Base-by-base conservation (phyloP, 2,329 filamentous ascomycete species). In the Monosporascus sp. region DNA sequence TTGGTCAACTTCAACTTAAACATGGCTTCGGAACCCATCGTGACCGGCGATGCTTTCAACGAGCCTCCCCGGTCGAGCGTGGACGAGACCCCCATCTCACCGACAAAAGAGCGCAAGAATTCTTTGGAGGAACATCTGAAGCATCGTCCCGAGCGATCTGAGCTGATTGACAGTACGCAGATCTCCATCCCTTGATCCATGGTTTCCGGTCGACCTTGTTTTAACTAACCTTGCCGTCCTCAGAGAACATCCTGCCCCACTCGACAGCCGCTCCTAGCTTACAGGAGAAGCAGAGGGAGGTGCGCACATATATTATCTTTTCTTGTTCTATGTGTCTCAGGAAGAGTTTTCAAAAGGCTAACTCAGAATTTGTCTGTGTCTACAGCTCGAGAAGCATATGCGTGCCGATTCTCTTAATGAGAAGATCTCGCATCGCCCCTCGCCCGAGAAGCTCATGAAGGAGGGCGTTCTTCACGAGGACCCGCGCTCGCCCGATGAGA, bases 181-280 rank as follows among this genome's bases (percentile, higher is more conserved):
- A 20, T 15, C 20, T 15, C 8, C 47, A 48, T 39, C 49, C 55
- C 1, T 34, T 5, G 31, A 44, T 46, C 24, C 20, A 41, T 47
- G 38, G 22, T 36, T 38, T 34, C 41, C 46, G 39, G 39, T 47
- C 47, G 42, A 17, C 14, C 9, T 48, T 31, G 38, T 31, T 15
- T 31, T 24, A 31, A 14, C 46, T 52, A 36, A 48, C 42, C 42
- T 39, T 48, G 44, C 49, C n/a, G 27, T 48, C 24, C 3, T 62
- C 62, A 93, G 89, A 85, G 62, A 96, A 96, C 72, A 96, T 97
- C 68, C 84, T 97, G 25, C 89, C 89, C 25, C 83, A 85, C 52
- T 88, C 88, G 34, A 86, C 72, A 49, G 90, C 88, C 18, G 90
- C 91, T 0, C 91, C 92, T 0, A 81, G 86, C 2, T 76, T 97